Percentiles rank a stretch among this genome's conserved stretches.
Conservation (phyloP, 1,284 basidiomycete genomes). For the Coniophora puteana region DNA sequence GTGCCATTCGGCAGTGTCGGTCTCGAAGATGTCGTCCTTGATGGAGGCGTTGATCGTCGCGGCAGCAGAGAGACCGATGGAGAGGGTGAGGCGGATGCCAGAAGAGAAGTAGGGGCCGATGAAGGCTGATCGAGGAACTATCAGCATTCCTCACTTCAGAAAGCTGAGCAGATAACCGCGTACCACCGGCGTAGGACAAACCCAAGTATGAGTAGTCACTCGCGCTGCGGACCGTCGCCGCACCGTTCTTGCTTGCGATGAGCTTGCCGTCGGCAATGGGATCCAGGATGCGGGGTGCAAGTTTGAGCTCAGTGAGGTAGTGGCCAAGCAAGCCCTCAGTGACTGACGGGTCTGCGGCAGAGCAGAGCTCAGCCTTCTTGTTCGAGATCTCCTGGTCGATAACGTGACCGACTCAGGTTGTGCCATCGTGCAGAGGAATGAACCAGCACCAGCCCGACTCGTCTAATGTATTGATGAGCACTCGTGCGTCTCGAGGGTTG, state of each 20-base stretch:
- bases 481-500: constrained; percentile 1
- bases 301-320: constrained; percentile 35
- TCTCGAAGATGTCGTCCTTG: constrained; percentile 51
- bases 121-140: constrained; percentile 44
- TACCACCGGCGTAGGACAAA: constrained; percentile 33
- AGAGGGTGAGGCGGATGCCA: constrained; percentile 65
- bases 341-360: constrained; percentile 1
- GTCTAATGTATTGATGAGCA: constrained; percentile 30
- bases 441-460: constrained; percentile 48
- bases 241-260: constrained; percentile 2
- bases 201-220: constrained; percentile 44
- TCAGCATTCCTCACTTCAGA: too few relatives aligned
- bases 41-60: constrained; percentile 61
- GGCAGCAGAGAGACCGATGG: constrained; percentile 59
- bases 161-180: constrained; percentile 3
- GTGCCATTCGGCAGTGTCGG: constrained; percentile 53
- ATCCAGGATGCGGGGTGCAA: constrained; percentile 31
- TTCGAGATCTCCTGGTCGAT: constrained; percentile 37
- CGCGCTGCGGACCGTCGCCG: constrained; percentile 18
- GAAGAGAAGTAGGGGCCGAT: constrained; percentile 76
- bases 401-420: constrained; percentile 44
- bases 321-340: constrained; percentile 24
- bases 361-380: constrained; percentile 26
- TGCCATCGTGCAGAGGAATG: constrained; percentile 46
- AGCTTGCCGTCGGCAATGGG: constrained; percentile 28